Base-by-base conservation (phyloP, 2,329 filamentous ascomycete genomes). In the Penicillium expansum region DNA sequence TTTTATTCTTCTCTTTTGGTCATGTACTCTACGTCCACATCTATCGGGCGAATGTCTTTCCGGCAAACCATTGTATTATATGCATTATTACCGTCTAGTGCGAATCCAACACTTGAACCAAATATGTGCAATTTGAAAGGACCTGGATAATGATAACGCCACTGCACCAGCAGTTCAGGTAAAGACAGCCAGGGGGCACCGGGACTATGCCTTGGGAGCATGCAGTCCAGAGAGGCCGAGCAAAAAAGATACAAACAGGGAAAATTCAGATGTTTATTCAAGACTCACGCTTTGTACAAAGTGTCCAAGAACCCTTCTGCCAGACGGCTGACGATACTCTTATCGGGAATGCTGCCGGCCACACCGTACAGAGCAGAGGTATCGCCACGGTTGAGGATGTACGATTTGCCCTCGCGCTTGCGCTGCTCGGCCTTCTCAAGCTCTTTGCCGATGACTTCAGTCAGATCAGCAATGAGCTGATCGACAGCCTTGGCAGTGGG, bases 281-380 rank as follows among this genome's bases (percentile, higher is more conserved):
- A 30, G 22, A 32, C 44, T 62, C 77, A 94, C 58, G 88, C 88
- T 80, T 96, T 96, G 76, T 97, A 97, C 74, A 97, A 73, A 51
- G 94, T 88, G 77, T 97, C 92, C 71, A 97, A 80, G 76, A 97
- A 99, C 0, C 92, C 93, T 64, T 83, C 90, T 1, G 92, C 93
- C 71, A 99, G 77, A 67, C 96, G 91, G 63, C 91, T 90, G 32
- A 99, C 92, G 33, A 99, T 88, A 65, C 89, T 91, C 83, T 97
- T 97, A 73, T 99, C 95, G 1, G 94, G 94, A 74, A 99, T 76
- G 69, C 90, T 95, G 6, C 94, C 94, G 0, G 94, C 94, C 56
- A 99, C 92, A 53, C 94, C 94, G 75, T 99, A 99, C 60, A 99
- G 77, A 5, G 92, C 92, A 1, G 91, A 90, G 14, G 91, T 86